Evolutionary conservation across 805 yeast genomes (phyloP).

Genomic region (Deakozyma indianensis): DNA sequence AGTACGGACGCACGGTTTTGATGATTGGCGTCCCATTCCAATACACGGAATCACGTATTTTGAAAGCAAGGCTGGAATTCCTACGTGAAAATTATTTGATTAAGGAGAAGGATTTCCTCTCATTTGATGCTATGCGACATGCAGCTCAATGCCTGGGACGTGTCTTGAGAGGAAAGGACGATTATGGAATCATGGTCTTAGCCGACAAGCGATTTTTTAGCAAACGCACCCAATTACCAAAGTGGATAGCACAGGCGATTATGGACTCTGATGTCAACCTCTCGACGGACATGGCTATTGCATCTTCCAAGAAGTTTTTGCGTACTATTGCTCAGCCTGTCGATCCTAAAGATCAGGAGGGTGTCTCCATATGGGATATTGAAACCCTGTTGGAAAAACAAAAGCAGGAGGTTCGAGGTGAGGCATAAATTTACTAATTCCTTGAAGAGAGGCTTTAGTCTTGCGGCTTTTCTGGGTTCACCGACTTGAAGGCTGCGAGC

Average conservation of each 20-base stretch:
- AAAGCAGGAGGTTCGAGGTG: background rate
- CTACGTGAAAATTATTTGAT: conserved; percentile 86
- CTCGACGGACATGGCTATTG: conserved; percentile 95
- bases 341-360: conserved; percentile 80
- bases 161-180: conserved; percentile 94
- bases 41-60: conserved; percentile 90
- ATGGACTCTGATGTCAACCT: conserved; percentile 82
- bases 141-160: conserved; percentile 98
- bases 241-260: conserved; percentile 92
- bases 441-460: background rate
- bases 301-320: conserved; percentile 83
- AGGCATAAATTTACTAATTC: background rate
- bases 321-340: conserved; percentile 91
- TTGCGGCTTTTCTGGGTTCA: background rate
- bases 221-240: conserved; percentile 79
- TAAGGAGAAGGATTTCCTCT: conserved; percentile 82
- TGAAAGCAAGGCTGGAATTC: conserved; percentile 90
- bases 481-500: background rate
- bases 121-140: conserved; percentile 99
- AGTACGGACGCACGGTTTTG: conserved; percentile 90
- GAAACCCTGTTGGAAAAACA: conserved; percentile 19
- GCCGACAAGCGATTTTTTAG: conserved; percentile 88
- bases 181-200: conserved; percentile 95
- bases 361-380: conserved; percentile 83
- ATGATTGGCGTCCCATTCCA: conserved; percentile 99